Evolutionary conservation across 495 filamentous ascomycete species (phyloP).

Genomic region (Xeromyces bisporus): DNA sequence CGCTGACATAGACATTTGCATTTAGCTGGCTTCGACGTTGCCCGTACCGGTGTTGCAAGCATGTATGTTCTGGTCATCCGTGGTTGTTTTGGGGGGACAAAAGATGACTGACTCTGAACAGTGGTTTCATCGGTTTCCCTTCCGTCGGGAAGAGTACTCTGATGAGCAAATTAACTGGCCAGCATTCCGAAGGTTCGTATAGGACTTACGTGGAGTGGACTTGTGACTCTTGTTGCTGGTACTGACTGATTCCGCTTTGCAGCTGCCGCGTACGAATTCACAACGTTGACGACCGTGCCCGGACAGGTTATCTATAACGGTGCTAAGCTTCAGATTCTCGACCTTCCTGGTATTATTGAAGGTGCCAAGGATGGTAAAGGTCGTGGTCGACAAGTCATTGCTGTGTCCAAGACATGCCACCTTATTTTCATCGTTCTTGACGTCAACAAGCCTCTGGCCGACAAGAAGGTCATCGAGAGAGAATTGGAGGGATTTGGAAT

Average conservation of each 20-base stretch:
- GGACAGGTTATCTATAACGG: slow-evolving; percentile 95
- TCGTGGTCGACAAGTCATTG: slow-evolving; percentile 96
- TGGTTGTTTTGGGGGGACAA: not conserved
- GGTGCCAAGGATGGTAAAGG: slow-evolving; percentile 97
- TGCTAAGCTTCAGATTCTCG: slow-evolving; percentile 95
- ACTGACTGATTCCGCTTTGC: slow-evolving; percentile 10
- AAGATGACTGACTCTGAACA: slow-evolving; percentile 9
- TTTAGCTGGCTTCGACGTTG: slow-evolving; percentile 90
- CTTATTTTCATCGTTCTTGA: slow-evolving; percentile 97
- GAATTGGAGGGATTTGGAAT: slow-evolving; percentile 97
- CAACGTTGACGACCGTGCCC: slow-evolving; percentile 90
- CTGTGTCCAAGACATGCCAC: slow-evolving; percentile 96
- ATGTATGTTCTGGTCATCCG: slow-evolving; percentile 43
- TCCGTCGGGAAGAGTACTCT: slow-evolving; percentile 97
- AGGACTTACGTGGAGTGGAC: not conserved
- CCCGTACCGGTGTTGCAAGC: slow-evolving; percentile 91
- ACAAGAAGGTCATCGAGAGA: slow-evolving; percentile 92
- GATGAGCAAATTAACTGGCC: slow-evolving; percentile 85
- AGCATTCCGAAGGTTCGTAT: slow-evolving; percentile 68
- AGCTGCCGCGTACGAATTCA: slow-evolving; percentile 96
- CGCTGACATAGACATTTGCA: slow-evolving; percentile 11
- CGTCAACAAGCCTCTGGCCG: slow-evolving; percentile 94
- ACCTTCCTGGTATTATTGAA: slow-evolving; percentile 96
- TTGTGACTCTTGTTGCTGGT: not conserved
- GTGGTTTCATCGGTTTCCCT: slow-evolving; percentile 61